Evolutionary conservation across 2,329 filamentous ascomycete species (phyloP).

Genomic region (Xylariaceae sp.): DNA sequence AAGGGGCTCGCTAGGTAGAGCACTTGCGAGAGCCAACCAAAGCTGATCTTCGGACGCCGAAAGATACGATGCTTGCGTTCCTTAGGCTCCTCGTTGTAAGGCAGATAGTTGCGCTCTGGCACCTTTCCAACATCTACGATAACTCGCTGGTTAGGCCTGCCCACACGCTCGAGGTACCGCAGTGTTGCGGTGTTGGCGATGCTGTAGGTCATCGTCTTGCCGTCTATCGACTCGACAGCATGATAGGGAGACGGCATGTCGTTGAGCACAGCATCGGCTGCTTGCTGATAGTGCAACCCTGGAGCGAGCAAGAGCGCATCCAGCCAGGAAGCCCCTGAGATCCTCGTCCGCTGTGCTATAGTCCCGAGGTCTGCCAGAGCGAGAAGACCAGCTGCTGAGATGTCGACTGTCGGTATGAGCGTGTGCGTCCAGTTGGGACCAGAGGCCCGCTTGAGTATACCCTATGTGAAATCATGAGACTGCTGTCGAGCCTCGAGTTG

Average conservation of each 20-base stretch:
- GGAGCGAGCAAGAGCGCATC: conserved; percentile 55
- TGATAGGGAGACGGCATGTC: conserved; percentile 38
- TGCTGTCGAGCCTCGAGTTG: background rate
- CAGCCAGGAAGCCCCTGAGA: conserved; percentile 51
- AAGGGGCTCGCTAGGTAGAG: conserved; percentile 45
- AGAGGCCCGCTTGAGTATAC: conserved; percentile 25
- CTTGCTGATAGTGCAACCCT: conserved; percentile 56
- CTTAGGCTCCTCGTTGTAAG: conserved; percentile 26
- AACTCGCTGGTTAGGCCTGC: conserved; percentile 50
- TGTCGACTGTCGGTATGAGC: conserved; percentile 41
- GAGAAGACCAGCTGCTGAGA: conserved; percentile 51
- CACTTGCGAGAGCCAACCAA: conserved; percentile 45
- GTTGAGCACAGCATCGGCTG: conserved; percentile 43
- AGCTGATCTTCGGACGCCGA: conserved; percentile 31
- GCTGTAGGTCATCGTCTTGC: conserved; percentile 31
- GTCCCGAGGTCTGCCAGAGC: conserved; percentile 55
- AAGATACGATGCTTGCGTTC: conserved; percentile 28
- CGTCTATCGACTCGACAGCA: conserved; percentile 34
- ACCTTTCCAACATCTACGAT: conserved; percentile 54
- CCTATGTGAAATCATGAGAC: conserved; percentile 7
- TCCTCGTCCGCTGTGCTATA: conserved; percentile 50
- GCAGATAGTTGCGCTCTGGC: conserved; percentile 36
- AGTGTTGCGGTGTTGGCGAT: conserved; percentile 50
- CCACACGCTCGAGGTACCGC: conserved; percentile 50
- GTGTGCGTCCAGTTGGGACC: conserved; percentile 39